Evolutionary conservation across 2,329 filamentous ascomycete species (phyloP).

Genomic region (Fusarium equiseti): DNA sequence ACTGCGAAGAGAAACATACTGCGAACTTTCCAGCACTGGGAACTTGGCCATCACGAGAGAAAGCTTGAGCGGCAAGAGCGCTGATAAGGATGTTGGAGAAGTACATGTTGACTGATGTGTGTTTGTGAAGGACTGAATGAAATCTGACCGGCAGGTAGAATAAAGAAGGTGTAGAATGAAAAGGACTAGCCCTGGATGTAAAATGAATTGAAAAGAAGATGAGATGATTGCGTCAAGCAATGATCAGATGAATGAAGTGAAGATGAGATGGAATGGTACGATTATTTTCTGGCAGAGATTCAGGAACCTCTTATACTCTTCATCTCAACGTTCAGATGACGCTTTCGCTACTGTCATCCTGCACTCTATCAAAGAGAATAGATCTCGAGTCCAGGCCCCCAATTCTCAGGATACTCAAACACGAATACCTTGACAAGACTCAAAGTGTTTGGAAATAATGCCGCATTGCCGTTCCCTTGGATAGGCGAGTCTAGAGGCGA

Average conservation of each 20-base stretch:
- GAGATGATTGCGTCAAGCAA: constrained; percentile 28
- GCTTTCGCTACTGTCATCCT: not conserved
- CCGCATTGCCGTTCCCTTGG: constrained; percentile 20
- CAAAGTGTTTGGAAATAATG: constrained; percentile 1
- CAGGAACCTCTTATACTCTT: constrained; percentile 15
- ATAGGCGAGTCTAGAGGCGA: not conserved
- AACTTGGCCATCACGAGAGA: constrained; percentile 5
- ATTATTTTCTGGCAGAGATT: not conserved
- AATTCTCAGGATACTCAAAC: constrained; percentile 1
- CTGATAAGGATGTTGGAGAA: constrained; percentile 28
- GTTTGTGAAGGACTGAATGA: not conserved
- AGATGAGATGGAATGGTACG: constrained; percentile 14
- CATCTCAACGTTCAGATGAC: not conserved
- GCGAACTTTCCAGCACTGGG: constrained; percentile 4
- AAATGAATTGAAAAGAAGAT: not conserved
- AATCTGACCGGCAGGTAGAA: constrained; percentile 25
- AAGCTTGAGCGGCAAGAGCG: constrained; percentile 24
- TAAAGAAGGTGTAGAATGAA: not conserved
- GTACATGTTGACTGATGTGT: constrained; percentile 17
- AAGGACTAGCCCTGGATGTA: constrained; percentile 21
- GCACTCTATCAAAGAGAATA: not conserved
- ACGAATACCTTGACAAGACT: not conserved
- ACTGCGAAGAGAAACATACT: not conserved
- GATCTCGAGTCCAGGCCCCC: not conserved
- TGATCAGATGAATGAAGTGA: constrained; percentile 11